These are phyloP conservation scores for Psilocybe sp. DNA, from an alignment of 768 basidiomycete genomes.

Conservation along the genomic window DNA sequence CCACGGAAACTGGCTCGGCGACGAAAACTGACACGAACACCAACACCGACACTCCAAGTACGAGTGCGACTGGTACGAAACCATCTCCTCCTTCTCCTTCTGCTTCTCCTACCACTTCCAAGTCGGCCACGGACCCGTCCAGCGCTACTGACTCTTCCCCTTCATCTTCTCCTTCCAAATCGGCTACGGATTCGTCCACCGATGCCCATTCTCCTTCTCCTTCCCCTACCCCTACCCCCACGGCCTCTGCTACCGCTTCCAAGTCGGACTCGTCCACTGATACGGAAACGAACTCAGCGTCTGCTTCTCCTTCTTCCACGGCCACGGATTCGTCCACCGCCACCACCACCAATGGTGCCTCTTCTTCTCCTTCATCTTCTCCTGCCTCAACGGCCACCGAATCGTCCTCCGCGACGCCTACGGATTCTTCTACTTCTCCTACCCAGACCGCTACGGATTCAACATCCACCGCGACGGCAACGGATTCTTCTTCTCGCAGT, in stretches of 20 bases:
- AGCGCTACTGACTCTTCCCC: not conserved
- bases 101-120: not conserved
- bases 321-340: not conserved
- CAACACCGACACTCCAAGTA: not conserved
- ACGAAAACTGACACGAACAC: not conserved
- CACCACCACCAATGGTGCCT: not conserved
- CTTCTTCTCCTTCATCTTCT: conserved; percentile 1
- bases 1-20: not conserved
- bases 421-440: not conserved
- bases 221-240: not conserved
- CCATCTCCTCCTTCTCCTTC: too few relatives aligned
- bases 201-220: not conserved
- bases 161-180: not conserved
- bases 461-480: too few relatives aligned
- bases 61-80: not conserved
- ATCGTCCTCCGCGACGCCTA: not conserved
- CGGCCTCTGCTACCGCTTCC: not conserved
- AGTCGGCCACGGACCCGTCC: not conserved
- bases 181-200: not conserved
- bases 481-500: not conserved
- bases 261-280: not conserved
- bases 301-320: not conserved
- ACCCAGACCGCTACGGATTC: not conserved
- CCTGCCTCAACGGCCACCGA: conserved; percentile 1
- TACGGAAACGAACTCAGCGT: not conserved